Evolutionary conservation across 2,329 filamentous ascomycete genomes (phyloP).

Genomic region (Alternaria sp.): DNA sequence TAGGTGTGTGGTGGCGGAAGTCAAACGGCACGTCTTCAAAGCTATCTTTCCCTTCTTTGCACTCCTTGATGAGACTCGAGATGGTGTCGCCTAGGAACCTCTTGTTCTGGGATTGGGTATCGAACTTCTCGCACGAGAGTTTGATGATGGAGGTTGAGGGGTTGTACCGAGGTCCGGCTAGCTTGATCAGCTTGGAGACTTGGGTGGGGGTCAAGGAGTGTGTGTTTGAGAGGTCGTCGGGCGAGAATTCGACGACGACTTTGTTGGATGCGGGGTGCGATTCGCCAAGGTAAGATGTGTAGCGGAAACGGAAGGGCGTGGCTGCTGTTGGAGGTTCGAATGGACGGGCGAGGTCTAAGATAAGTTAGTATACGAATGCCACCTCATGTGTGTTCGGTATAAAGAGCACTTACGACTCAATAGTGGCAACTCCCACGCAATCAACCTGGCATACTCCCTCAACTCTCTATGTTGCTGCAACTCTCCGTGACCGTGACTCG

Average conservation of each 20-base stretch:
- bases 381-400: too few species aligned
- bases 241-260: conserved; percentile 90
- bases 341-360: conserved; percentile 78
- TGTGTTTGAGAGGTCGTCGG: conserved; percentile 74
- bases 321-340: conserved; percentile 74
- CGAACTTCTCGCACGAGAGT: conserved; percentile 90
- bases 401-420: conserved; percentile 73
- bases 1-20: conserved; percentile 80
- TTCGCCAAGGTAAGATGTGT: conserved; percentile 96
- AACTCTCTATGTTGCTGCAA: conserved; percentile 88
- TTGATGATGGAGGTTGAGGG: conserved; percentile 80
- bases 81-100: conserved; percentile 86
- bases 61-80: conserved; percentile 74
- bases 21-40: conserved; percentile 93
- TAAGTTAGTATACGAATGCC: neutral
- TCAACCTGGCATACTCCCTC: conserved; percentile 84
- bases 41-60: conserved; percentile 76
- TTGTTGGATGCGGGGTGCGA: conserved; percentile 89
- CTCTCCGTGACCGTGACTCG: conserved; percentile 82
- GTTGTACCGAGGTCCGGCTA: conserved; percentile 87
- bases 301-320: conserved; percentile 88
- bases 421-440: conserved; percentile 95
- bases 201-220: conserved; percentile 74
- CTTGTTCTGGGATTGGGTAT: conserved; percentile 95
- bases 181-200: conserved; percentile 82